Percentiles rank a stretch among this genome's conserved stretches.
phyloP scores from a whole-genome alignment of 371 early-diverging fungal species.

The Mucor plumbeus region DNA sequence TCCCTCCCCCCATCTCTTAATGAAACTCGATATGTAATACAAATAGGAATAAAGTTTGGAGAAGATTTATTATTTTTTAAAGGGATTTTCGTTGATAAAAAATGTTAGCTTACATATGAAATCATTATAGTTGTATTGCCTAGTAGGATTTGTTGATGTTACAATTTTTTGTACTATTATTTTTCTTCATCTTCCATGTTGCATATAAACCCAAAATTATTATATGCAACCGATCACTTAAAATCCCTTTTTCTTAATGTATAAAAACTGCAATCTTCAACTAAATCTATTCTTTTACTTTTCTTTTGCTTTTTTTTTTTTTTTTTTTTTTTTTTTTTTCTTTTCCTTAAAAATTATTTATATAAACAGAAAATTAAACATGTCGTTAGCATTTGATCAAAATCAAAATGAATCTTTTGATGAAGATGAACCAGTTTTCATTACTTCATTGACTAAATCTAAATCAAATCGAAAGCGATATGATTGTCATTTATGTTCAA shows the following conservation, averaged over 20 bases:
- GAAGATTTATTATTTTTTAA: background rate
- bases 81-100: too few species aligned
- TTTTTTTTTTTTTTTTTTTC: background rate
- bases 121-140: background rate
- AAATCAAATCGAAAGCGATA: slow-evolving; percentile 37
- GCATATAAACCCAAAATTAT: background rate
- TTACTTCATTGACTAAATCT: slow-evolving; percentile 1
- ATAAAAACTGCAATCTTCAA: background rate
- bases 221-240: slow-evolving; percentile 13
- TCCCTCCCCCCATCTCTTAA: background rate
- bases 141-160: background rate
- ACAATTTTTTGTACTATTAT: background rate
- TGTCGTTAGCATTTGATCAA: background rate
- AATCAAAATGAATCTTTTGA: background rate
- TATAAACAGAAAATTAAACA: background rate
- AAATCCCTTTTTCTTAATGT: background rate
- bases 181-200: background rate
- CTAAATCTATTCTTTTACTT: background rate
- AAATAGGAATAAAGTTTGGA: slow-evolving; percentile 3
- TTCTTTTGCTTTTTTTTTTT: slow-evolving; percentile 6
- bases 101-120: background rate
- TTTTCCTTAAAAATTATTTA: too few species aligned
- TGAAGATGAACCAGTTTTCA: background rate
- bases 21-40: background rate
- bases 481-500: slow-evolving; percentile 65